phyloP scores from a whole-genome alignment of 2,329 filamentous ascomycete genomes.

The Nothophoma quercina region DNA sequence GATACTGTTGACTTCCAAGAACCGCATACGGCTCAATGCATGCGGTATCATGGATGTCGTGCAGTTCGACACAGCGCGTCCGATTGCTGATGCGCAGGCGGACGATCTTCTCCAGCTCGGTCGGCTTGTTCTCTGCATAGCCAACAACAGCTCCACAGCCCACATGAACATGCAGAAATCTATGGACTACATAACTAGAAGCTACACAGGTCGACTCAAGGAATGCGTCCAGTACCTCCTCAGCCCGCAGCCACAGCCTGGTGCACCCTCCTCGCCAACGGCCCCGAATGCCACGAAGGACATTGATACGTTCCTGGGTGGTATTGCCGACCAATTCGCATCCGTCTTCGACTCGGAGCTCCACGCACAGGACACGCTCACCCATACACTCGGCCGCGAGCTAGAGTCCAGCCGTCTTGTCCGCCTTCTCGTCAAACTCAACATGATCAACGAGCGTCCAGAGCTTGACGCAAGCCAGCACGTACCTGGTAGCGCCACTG shows the following conservation, averaged over 20 bases:
- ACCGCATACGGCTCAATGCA: slow-evolving; percentile 84
- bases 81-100: slow-evolving; percentile 79
- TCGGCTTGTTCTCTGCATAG: slow-evolving; percentile 81
- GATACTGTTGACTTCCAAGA: slow-evolving; percentile 88
- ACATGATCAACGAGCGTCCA: slow-evolving; percentile 86
- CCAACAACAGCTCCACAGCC: slow-evolving; percentile 69
- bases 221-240: slow-evolving; percentile 85
- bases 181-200: slow-evolving; percentile 77
- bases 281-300: slow-evolving; percentile 63
- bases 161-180: slow-evolving; percentile 71
- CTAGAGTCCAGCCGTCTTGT: slow-evolving; percentile 89
- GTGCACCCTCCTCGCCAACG: slow-evolving; percentile 42
- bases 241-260: slow-evolving; percentile 56
- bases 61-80: slow-evolving; percentile 75
- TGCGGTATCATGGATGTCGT: slow-evolving; percentile 91
- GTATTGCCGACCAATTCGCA: slow-evolving; percentile 80
- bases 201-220: slow-evolving; percentile 79
- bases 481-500: slow-evolving; percentile 46
- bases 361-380: slow-evolving; percentile 79
- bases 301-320: slow-evolving; percentile 79
- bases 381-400: slow-evolving; percentile 75
- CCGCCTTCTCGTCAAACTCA: slow-evolving; percentile 82
- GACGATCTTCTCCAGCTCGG: slow-evolving; percentile 89
- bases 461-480: slow-evolving; percentile 75
- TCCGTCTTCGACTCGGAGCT: slow-evolving; percentile 78